Evolutionary conservation across 176 grass and related monocot species (phyloP), one percentile per base, ranked within the genome.

Genomic region (Secale cereale): DNA sequence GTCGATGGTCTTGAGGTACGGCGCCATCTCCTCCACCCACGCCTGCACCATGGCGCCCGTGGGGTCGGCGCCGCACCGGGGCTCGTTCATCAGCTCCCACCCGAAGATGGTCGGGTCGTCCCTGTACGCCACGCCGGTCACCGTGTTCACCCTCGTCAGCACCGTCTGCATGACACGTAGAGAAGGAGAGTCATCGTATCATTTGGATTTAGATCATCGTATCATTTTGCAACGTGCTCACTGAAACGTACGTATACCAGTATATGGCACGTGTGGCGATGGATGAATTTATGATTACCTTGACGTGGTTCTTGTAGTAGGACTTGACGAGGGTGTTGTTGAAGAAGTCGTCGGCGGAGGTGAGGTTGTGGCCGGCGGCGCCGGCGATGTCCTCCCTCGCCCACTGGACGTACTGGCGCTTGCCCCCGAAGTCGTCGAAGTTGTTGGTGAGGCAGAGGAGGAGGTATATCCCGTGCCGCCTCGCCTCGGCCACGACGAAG

Each of bases 81-180:
- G 93, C 83, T 98, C 95, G 86, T 98, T 98, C 57, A 98, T 95
- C 35, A 98, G 89, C 83, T 98, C 95, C 95, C 95, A 98, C 8
- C 80, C 89, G 35, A 98, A 70, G 85, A 98, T 95, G 59, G 93
- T 70, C 3, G 93, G 86, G 81, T 98, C 95, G 80, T 95, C 89
- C 85, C 11, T 84, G 87, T 98, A 98, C 36, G 80, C 77, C 13
- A 92, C 62, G 30, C 85, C 86, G 5, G 89, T 98, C 19, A 98
- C 30, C 35, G 77, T 93, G 84, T 98, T 98, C 50, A 87, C 85
- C 54, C 95, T 89, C 40, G 85, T 93, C 65, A 95, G 39, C 54
- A 98, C 68, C 40, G 48, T 81, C 93, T 98, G 73, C 28, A 7
- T 70, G 20, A n/a, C 54, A 54, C 45, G 72, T 12, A 13, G 15